These are phyloP conservation scores for Apiospora rasikravindrae DNA, from an alignment of 2,329 filamentous ascomycete genomes.

Conservation along the genomic window DNA sequence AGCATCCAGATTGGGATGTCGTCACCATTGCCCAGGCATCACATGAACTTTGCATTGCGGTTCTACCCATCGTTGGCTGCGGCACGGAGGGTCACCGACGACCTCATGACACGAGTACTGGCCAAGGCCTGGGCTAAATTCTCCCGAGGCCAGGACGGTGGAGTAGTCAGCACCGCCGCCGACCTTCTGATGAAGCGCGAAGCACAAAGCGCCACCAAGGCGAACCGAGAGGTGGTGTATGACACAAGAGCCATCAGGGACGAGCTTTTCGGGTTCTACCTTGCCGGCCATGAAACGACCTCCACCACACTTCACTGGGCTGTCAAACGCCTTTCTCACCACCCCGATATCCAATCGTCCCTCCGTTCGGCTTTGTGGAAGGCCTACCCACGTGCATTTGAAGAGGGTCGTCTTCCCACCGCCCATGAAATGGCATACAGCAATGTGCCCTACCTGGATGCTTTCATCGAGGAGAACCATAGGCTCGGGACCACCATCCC, in stretches of 20 bases:
- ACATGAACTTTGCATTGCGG: background rate
- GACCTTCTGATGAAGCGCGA: too few species aligned
- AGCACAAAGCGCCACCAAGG: too few species aligned
- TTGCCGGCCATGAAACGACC: slow-evolving; percentile 20
- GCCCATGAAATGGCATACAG: slow-evolving; percentile 24
- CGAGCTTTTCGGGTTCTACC: slow-evolving; percentile 15
- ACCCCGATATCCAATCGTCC: slow-evolving; percentile 21
- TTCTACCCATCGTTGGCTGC: slow-evolving; percentile 18
- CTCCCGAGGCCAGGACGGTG: too few species aligned
- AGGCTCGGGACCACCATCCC: slow-evolving; percentile 21
- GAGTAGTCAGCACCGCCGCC: too few species aligned
- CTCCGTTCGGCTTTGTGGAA: slow-evolving; percentile 23
- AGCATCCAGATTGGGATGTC: slow-evolving; percentile 20
- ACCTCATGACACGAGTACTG: too few species aligned
- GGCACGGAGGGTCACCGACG: background rate
- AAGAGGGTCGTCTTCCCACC: slow-evolving; percentile 21
- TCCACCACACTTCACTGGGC: slow-evolving; percentile 14
- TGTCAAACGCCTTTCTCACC: slow-evolving; percentile 14
- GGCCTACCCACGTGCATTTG: slow-evolving; percentile 19
- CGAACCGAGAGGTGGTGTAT: too few species aligned
- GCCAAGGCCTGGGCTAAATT: too few species aligned
- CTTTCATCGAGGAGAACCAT: slow-evolving; percentile 28
- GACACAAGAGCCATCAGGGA: background rate
- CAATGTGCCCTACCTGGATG: slow-evolving; percentile 28
- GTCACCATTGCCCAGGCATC: slow-evolving; percentile 5